These are phyloP conservation scores for Ceratobasidium papillatum DNA, from an alignment of 1,284 basidiomycete species.

Conservation along the genomic window DNA sequence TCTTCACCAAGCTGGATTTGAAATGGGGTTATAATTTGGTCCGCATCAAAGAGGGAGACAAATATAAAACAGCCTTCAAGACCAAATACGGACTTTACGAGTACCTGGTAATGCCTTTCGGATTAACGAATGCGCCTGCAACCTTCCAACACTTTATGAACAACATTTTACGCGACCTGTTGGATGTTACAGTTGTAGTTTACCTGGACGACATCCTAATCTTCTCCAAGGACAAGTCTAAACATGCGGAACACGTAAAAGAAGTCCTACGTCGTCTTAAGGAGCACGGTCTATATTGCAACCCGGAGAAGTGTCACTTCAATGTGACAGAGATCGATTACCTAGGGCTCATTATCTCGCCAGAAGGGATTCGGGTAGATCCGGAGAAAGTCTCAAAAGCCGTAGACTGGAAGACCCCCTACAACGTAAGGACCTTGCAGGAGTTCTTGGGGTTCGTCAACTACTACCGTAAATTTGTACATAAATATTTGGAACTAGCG, in stretches of 20 bases:
- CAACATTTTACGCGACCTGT: constrained; percentile 7
- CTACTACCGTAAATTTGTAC: constrained; percentile 47
- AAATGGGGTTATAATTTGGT: constrained; percentile 50
- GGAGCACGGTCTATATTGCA: constrained; percentile 43
- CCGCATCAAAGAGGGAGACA: constrained; percentile 43
- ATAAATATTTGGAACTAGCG: too few species aligned
- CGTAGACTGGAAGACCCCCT: constrained; percentile 48
- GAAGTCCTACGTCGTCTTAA: constrained; percentile 46
- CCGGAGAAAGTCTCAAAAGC: too few species aligned
- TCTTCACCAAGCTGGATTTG: constrained; percentile 50
- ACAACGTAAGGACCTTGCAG: too few species aligned
- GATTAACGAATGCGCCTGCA: constrained; percentile 6
- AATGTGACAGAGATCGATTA: constrained; percentile 41
- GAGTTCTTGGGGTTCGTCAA: too few species aligned
- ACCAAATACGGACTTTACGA: constrained; percentile 30
- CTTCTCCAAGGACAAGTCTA: constrained; percentile 54
- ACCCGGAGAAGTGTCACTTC: constrained; percentile 49
- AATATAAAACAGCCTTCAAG: constrained; percentile 40
- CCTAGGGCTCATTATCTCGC: too few species aligned
- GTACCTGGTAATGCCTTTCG: constrained; percentile 42
- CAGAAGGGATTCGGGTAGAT: too few species aligned
- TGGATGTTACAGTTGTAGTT: constrained; percentile 32
- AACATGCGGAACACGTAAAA: constrained; percentile 48
- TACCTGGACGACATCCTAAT: constrained; percentile 45
- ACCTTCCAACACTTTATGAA: constrained; percentile 15